Base-by-base conservation (phyloP, 129 eudicot genomes). In the Erigeron canadensis region DNA sequence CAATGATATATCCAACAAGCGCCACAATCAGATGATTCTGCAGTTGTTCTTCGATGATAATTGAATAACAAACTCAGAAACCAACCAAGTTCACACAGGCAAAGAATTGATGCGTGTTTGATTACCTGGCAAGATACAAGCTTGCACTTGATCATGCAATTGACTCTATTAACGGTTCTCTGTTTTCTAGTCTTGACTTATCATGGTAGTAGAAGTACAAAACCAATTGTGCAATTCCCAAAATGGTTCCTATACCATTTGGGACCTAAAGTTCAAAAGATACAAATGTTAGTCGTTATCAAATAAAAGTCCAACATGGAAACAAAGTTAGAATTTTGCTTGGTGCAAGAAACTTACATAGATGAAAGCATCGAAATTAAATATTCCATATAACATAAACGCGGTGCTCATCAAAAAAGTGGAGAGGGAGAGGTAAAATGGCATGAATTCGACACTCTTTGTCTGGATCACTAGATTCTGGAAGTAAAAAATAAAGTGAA, bases 401-500 rank as follows among this genome's bases (percentile, higher is more conserved):
- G 95, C 84, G 55, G 81, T 69, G 87, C 97, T 91, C 97, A 91
- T 84, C 81, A 87, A 81, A 72, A 89, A 86, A 69, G 91, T 81
- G 63, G 86, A 84, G 39, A 91, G 91, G 71, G 96, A 91, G 77
- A 92, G 91, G 65, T 86, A 90, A 81, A 92, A 92, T 5, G 95
- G 98, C 98, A 92, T 92, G 78, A 78, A 92, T 70, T 91, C 98
- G 37, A 92, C 95, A 67, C 98, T 92, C 67, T 65, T 86, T 15
- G 95, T 91, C 58, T 73, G 77, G 61, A 92, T 85, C 82, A 92
- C 98, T 80, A 92, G 15, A 65, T 84, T 92, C 98, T 92, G 91
- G 56, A 17, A 55, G 1, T 38, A 37, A 64, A 64, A 34, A 58
- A 45, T 11, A 1, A 39, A 54, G 4, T 28, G 34, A 53, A 6